Evolutionary conservation across 2,329 filamentous ascomycete species (phyloP), one percentile per base, ranked within the genome.

Genomic region (Emericellopsis cladophorae): DNA sequence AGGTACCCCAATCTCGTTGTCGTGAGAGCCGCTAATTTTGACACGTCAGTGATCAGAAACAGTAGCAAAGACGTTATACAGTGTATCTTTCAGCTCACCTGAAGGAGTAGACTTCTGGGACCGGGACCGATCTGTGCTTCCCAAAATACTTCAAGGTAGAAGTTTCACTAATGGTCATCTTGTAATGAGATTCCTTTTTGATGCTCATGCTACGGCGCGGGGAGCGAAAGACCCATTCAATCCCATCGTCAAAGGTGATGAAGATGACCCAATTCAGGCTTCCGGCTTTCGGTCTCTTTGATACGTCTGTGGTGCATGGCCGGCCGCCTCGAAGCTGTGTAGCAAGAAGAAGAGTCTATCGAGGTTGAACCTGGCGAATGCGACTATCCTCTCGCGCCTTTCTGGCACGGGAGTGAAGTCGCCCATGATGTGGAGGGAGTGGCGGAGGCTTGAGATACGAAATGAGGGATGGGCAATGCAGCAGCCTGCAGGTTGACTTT

Each of bases 211-310:
- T 22, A 23, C n/a, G 42, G 21, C 40, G 41, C 4, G 49, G 45
- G 2, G 46, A 51, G 0, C 49, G 44, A 40, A 51, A 48, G 1
- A 46, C 49, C 48, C 46, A 51, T 31, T 51, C 36, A 4, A 51
- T 15, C 0, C 44, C 47, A 45, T 51, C 47, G 14, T 49, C 46
- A 21, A 51, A 51, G 15, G 40, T 42, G 4, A 52, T 9, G 22
- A 52, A 51, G 29, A 51, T 44, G 11, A 35, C 44, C 44, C 49
- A 51, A 37, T 51, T 51, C 22, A 49, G 34, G 23, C 46, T 46
- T 8, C 48, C 49, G 16, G 37, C 40, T 24, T 46, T 47, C 2
- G 49, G 49, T 12, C 5, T 33, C 6, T 37, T 15, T 12, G 45
- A 33, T 10, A 34, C 29, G 8, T 51, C 46, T 16, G 41, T 48